Evolutionary conservation across 1,284 basidiomycete species (phyloP).

Genomic region (Entoloma clypeatum): DNA sequence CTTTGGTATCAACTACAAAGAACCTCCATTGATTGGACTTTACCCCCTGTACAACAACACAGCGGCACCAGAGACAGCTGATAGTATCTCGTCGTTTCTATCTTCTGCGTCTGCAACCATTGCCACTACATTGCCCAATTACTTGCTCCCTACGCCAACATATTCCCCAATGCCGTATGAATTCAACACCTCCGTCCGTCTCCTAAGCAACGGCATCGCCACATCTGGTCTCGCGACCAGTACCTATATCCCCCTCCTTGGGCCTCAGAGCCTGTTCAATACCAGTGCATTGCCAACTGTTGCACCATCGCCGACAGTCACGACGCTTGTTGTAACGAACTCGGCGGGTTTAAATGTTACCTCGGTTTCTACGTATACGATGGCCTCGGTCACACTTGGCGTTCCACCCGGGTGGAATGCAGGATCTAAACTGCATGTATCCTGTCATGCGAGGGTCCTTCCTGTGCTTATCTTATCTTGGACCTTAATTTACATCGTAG

Average conservation of each 20-base stretch:
- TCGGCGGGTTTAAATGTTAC: conserved; percentile 41
- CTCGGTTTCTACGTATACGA: conserved; percentile 37
- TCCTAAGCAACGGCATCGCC: conserved; percentile 49
- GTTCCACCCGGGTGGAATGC: conserved; percentile 44
- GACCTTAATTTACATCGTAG: conserved; percentile 12
- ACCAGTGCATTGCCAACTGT: conserved; percentile 47
- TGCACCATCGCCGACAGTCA: conserved; percentile 36
- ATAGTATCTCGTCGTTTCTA: conserved; percentile 50
- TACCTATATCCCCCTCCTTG: conserved; percentile 59
- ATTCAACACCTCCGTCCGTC: conserved; percentile 67
- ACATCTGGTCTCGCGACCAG: conserved; percentile 59
- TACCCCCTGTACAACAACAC: conserved; percentile 55
- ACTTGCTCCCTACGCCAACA: conserved; percentile 62
- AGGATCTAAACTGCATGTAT: conserved; percentile 9
- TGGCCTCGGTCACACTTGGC: conserved; percentile 44
- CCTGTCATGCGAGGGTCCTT: conserved; percentile 8
- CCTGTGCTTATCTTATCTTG: conserved; percentile 9
- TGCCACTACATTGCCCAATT: conserved; percentile 74
- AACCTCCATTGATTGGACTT: conserved; percentile 71
- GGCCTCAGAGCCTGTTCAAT: conserved; percentile 30
- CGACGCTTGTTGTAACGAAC: conserved; percentile 45
- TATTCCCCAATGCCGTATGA: conserved; percentile 64
- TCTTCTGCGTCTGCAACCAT: conserved; percentile 63
- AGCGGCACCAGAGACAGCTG: conserved; percentile 35
- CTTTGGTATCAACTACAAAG: conserved; percentile 67